These are phyloP conservation scores for Calonectria fujianensis DNA, from an alignment of 2,329 filamentous ascomycete species.

Conservation along the genomic window DNA sequence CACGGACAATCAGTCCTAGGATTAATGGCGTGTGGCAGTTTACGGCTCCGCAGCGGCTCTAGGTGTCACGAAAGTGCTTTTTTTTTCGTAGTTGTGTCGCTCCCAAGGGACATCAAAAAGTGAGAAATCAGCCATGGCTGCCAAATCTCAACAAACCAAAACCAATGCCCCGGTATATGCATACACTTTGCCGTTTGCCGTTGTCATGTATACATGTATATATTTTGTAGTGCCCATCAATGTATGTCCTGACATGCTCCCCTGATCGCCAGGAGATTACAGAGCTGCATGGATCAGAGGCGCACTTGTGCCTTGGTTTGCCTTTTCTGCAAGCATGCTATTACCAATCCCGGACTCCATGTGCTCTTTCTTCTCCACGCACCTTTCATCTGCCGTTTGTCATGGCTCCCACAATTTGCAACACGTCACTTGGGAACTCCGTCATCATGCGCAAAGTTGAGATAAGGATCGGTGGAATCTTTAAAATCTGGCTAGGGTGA, in stretches of 20 bases:
- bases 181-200: background rate
- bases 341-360: background rate
- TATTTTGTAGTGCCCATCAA: background rate
- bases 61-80: slow-evolving; percentile 17
- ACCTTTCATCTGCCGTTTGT: background rate
- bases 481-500: background rate
- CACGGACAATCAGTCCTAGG: slow-evolving; percentile 18
- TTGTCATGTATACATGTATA: background rate
- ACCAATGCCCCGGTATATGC: slow-evolving; percentile 19
- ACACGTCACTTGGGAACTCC: slow-evolving; percentile 6
- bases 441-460: slow-evolving; percentile 19
- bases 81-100: slow-evolving; percentile 29
- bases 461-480: slow-evolving; percentile 10
- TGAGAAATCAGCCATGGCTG: background rate
- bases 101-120: slow-evolving; percentile 19
- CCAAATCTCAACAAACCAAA: slow-evolving; percentile 21
- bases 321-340: background rate
- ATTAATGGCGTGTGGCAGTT: background rate
- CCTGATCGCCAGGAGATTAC: slow-evolving; percentile 16
- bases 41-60: slow-evolving; percentile 16
- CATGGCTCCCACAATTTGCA: slow-evolving; percentile 12
- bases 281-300: slow-evolving; percentile 14
- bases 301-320: background rate
- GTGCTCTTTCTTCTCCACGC: background rate
- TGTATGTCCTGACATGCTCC: background rate